Evolutionary conservation across 768 basidiomycete species (phyloP).

Genomic region (Boletales sp.): DNA sequence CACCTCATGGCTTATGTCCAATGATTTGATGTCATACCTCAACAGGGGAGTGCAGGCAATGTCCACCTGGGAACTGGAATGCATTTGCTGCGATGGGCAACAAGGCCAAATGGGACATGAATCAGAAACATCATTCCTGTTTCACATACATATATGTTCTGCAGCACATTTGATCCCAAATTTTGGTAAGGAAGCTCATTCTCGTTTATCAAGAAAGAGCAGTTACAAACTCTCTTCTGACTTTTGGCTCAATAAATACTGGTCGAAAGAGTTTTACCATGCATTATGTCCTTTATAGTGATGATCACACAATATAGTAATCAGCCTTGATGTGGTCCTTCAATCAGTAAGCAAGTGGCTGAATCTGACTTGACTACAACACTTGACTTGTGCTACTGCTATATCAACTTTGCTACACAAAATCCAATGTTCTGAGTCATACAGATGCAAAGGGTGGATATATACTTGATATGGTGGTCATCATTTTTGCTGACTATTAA

Average conservation of each 20-base stretch:
- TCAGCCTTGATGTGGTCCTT: not conserved
- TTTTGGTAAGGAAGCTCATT: slow-evolving; percentile 24
- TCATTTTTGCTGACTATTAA: not conserved
- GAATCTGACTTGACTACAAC: not conserved
- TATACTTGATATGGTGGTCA: not conserved
- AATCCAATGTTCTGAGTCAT: no score
- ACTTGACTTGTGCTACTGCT: no score
- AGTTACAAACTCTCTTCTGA: slow-evolving; percentile 26
- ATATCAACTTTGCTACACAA: no score
- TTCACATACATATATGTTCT: slow-evolving; percentile 13
- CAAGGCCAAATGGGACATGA: slow-evolving; percentile 4
- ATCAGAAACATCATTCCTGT: slow-evolving; percentile 28
- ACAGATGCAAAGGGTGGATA: no score
- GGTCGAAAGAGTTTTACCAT: slow-evolving; percentile 28
- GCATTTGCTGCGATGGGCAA: slow-evolving; percentile 18
- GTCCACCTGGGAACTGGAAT: slow-evolving; percentile 18
- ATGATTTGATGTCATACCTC: slow-evolving; percentile 23
- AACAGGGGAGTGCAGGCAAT: not conserved
- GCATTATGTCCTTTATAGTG: not conserved
- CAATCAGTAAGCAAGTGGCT: not conserved
- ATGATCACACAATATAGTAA: not conserved
- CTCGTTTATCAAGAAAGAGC: slow-evolving; percentile 19
- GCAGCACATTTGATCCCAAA: slow-evolving; percentile 25
- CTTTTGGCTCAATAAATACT: no score
- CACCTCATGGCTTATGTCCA: slow-evolving; percentile 26